Base-by-base conservation (phyloP, 306 rosid species). In the Begonia peltatifolia region DNA sequence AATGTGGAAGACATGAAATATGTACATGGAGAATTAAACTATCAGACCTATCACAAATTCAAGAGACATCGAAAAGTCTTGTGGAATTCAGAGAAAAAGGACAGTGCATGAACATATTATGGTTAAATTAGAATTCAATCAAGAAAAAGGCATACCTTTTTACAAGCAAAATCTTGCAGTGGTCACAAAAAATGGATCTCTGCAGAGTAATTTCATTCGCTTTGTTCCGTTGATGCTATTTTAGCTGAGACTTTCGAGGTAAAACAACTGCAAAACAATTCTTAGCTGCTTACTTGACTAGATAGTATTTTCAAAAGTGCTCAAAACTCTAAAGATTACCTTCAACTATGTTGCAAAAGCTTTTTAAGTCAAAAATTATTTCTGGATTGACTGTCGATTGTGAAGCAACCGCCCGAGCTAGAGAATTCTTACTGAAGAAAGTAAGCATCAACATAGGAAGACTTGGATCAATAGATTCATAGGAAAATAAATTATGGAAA, bases 401-500 rank as follows among this genome's bases (percentile, higher is more conserved):
- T 68, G 84, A 65, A 71, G 80, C 61, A 69, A 72, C 68, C 47
- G 49, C 65, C 38, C 25, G 46, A 47, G 74, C 75, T 62, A 92
- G 63, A 53, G 67, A 57, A 48, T 52, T 74, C 71, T 69, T 92
- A 67, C 99, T 92, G 94, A 71, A 75, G 47, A 69, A 78, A 59
- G 43, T 58, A 62, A 70, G 51, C 59, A 68, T 55, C 47, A 64
- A 64, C 58, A 53, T 14, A 51, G 38, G 57, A 46, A 63, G 50
- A 53, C 14, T 25, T 30, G n/a, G 54, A 53, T 25, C 38, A 50
- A 61, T 23, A 2, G 38, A 30, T 30, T 30, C 23, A 22, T 53
- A 11, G 42, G n/a, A 53, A 53, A 8, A 36, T 41, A 54, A 20
- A 20, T 20, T 20, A 20, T 20, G 3, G 3, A 20, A 20, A 20